These are phyloP conservation scores for Cryoendolithus antarcticus DNA, from an alignment of 2,329 filamentous ascomycete species.

Conservation along the genomic window DNA sequence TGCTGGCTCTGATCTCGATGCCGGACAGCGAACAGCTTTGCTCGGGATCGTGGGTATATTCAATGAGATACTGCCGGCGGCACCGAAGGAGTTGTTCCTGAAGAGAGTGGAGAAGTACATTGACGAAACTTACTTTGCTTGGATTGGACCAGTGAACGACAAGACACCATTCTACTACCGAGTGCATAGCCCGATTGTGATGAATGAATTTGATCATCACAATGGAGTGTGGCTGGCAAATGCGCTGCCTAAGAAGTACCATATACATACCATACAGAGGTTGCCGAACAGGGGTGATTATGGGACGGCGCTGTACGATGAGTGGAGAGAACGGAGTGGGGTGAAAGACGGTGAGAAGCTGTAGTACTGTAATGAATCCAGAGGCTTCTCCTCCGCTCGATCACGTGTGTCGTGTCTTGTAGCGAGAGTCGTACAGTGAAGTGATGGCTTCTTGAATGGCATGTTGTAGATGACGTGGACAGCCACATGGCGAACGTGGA, in stretches of 20 bases:
- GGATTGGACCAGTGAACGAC: constrained; percentile 58
- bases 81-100: constrained; percentile 43
- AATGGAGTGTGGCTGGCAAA: constrained; percentile 66
- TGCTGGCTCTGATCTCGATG: constrained; percentile 37
- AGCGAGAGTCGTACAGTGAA: too few relatives aligned
- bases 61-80: constrained; percentile 51
- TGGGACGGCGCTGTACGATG: constrained; percentile 3
- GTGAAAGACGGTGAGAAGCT: constrained; percentile 1
- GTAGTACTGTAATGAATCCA: background rate
- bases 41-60: constrained; percentile 49
- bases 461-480: too few relatives aligned
- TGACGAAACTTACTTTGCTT: constrained; percentile 60
- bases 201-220: constrained; percentile 69
- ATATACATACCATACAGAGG: constrained; percentile 61
- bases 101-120: constrained; percentile 43
- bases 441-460: too few relatives aligned
- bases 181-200: constrained; percentile 59
- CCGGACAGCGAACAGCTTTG: constrained; percentile 41
- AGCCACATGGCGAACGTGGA: too few relatives aligned
- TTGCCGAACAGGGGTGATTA: constrained; percentile 52
- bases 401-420: too few relatives aligned
- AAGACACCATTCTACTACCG: constrained; percentile 64
- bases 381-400: too few relatives aligned
- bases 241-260: constrained; percentile 59
- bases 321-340: constrained; percentile 1